These are phyloP conservation scores for Cucumis hystrix DNA, from an alignment of 306 rosid genomes.

Conservation along the genomic window DNA sequence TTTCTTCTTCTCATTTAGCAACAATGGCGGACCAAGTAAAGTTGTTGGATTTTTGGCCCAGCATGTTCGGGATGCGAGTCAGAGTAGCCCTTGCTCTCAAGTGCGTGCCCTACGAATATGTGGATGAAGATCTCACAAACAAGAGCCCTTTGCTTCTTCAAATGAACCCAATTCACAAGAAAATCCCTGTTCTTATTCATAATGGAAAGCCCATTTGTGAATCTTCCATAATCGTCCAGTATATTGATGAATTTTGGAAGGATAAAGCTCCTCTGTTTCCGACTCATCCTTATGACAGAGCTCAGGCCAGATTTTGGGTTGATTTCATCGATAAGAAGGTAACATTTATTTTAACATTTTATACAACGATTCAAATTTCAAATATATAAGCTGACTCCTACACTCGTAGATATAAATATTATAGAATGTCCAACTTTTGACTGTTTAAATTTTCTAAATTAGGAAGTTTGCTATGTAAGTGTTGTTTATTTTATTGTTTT, in stretches of 20 bases:
- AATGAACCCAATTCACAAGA: constrained; percentile 40
- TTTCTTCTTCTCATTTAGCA: no score
- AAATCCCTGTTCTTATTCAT: constrained; percentile 44
- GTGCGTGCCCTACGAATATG: constrained; percentile 16
- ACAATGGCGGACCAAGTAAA: constrained; percentile 18
- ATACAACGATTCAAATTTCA: no score
- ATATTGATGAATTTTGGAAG: constrained; percentile 30
- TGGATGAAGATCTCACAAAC: constrained; percentile 23
- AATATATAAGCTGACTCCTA: no score
- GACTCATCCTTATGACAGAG: constrained; percentile 24
- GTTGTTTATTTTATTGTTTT: no score
- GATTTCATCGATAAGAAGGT: constrained; percentile 27
- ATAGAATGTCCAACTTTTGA: no score
- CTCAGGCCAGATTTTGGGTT: constrained; percentile 31
- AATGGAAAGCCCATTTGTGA: constrained; percentile 39
- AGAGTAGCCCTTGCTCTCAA: constrained; percentile 25
- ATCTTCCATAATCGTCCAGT: constrained; percentile 24
- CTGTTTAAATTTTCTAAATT: no score
- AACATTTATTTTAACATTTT: neutral
- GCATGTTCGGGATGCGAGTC: constrained; percentile 21
- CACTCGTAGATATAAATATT: no score
- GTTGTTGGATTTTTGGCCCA: constrained; percentile 16
- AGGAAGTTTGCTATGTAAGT: no score
- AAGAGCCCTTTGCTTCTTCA: constrained; percentile 37
- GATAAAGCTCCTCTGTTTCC: constrained; percentile 16